Evolutionary conservation across 345 rosid species (phyloP), one percentile per base, ranked within the genome.

Genomic region (Cardiospermum halicacabum): DNA sequence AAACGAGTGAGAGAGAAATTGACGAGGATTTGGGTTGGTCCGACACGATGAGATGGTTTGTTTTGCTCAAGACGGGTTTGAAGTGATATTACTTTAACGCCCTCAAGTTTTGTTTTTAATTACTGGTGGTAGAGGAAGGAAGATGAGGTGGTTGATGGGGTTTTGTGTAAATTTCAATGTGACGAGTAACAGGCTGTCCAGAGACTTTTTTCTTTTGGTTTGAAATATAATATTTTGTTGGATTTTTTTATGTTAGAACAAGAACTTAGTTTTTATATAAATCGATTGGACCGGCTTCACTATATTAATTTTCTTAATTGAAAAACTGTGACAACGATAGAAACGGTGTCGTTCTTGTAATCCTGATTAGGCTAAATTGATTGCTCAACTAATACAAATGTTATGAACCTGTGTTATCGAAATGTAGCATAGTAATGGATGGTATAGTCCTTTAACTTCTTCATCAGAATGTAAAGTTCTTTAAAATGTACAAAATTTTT

Each of bases 31-130:
- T 34, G 39, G 75, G 31, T 65, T 47, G 72, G 78, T 66, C 76
- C 68, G 73, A n/a, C n/a, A n/a, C n/a, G n/a, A 70, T 56, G 42
- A 66, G 60, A 66, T 47, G 55, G 60, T 21, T 61, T 30, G 60
- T 63, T 61, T 31, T 25, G 48, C 3, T 56, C 22, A 34, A 5
- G 25, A 2, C 18, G 40, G 1, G 30, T 28, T 18, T 6, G 0
- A 4, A n/a, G n/a, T 25, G 49, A 0, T 0, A 31, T 75, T 59
- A 80, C 79, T 1, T 1, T 53, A 4, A 15, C 27, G 2, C 40
- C 71, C 79, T 64, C 10, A 0, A 0, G 0, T 1, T 47, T 19
- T 0, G 0, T 11, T 0, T 3, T 21, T 68, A 66, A 68, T 64
- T 26, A 66, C 66, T 60, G 24, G 0, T 5, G 3, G 3, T 3